A percentile compares a stretch with the other conserved stretches of the same genome.
Conservation (phyloP, 805 yeast genomes). For the Saccharomycopsis fermentans region DNA sequence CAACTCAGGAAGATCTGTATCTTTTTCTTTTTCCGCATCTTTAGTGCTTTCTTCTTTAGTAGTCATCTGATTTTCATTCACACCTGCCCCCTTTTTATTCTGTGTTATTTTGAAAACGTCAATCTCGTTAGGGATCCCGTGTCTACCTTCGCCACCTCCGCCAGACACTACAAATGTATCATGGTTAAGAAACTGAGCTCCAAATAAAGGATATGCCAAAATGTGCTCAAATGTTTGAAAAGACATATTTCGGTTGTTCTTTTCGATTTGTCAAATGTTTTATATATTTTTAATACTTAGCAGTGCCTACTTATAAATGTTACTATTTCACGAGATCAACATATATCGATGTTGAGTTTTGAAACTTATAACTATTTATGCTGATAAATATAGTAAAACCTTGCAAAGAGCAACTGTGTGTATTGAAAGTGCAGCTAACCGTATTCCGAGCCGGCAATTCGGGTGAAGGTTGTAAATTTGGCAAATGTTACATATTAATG, state of each 20-base stretch:
- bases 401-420: neutral
- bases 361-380: too few relatives aligned
- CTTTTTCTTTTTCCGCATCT: neutral
- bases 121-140: slow-evolving; percentile 80
- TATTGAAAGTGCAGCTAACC: too few relatives aligned
- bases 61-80: neutral
- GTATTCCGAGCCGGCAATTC: too few relatives aligned
- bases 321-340: too few relatives aligned
- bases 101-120: slow-evolving; percentile 8
- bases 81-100: neutral
- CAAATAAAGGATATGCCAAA: slow-evolving; percentile 69
- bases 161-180: slow-evolving; percentile 66
- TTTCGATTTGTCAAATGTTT: neutral
- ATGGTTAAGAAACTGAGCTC: slow-evolving; percentile 57
- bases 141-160: slow-evolving; percentile 94
- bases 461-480: too few relatives aligned
- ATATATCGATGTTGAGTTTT: too few relatives aligned
- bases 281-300: neutral
- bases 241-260: neutral
- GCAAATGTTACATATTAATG: too few relatives aligned
- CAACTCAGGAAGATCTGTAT: slow-evolving; percentile 4
- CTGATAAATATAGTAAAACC: too few relatives aligned
- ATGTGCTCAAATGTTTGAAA: slow-evolving; percentile 5
- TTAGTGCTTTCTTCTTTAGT: neutral
- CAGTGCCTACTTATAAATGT: too few relatives aligned